A percentile compares a stretch with the other conserved stretches of the same genome.
Conservation (phyloP, 495 filamentous ascomycete species). For the Neurospora sp. region DNA sequence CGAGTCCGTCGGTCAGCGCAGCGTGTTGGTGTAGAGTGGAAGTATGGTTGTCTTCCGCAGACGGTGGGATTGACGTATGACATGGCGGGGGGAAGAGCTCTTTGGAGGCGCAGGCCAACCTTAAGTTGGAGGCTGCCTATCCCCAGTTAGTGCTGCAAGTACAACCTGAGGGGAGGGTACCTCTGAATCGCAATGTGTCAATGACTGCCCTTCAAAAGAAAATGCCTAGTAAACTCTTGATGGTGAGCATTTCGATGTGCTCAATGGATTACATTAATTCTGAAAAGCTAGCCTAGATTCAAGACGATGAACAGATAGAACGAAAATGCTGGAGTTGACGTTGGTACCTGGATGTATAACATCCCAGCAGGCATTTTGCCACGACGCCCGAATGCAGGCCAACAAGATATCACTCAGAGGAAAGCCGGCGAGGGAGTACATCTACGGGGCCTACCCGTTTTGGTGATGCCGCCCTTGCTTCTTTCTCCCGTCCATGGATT, state of each 20-base stretch:
- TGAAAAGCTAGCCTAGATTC: neutral
- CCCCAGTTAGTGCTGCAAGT: neutral
- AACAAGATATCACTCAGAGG: neutral
- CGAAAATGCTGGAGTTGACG: neutral
- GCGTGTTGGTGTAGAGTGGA: neutral
- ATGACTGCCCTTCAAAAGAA: neutral
- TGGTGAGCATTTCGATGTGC: neutral
- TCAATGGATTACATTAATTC: neutral
- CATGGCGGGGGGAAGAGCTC: conserved; percentile 8
- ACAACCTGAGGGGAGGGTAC: neutral
- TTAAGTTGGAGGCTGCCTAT: neutral
- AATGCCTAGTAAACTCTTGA: neutral
- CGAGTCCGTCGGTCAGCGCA: neutral
- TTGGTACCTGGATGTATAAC: neutral
- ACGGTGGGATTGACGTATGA: conserved; percentile 10
- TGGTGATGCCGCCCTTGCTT: neutral
- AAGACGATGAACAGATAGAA: neutral
- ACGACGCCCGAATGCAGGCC: neutral
- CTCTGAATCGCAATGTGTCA: neutral
- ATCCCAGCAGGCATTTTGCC: neutral
- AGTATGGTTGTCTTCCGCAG: neutral
- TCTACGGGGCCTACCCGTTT: neutral
- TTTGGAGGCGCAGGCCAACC: neutral
- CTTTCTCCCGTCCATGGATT: neutral
- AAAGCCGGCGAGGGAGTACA: neutral